Conservation (phyloP, 2,329 filamentous ascomycete species). For the Passalora sequoiae region DNA sequence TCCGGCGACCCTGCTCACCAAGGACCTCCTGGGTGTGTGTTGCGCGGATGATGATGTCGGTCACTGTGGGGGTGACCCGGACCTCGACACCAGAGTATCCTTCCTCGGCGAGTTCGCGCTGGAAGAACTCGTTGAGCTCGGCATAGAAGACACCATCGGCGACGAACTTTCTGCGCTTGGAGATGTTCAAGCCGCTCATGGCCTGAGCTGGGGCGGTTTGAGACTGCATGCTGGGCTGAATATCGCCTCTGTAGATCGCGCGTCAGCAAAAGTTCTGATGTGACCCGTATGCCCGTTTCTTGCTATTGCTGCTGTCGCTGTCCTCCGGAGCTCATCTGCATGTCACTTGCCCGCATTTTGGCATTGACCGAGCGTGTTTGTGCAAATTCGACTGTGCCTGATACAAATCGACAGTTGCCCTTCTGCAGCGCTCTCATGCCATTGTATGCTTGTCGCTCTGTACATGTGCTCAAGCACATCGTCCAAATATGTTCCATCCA, state of each 20-base stretch:
- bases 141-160: constrained; percentile 99
- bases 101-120: constrained; percentile 99
- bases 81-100: constrained; percentile 99
- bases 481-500: too few relatives aligned
- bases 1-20: constrained; percentile 98
- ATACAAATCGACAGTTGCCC: too few relatives aligned
- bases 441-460: too few relatives aligned
- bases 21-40: constrained; percentile 99
- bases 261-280: constrained; percentile 5
- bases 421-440: too few relatives aligned
- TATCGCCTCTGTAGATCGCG: neutral
- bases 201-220: constrained; percentile 22
- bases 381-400: too few relatives aligned
- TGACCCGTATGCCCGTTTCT: neutral
- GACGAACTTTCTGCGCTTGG: constrained; percentile 74
- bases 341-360: too few relatives aligned
- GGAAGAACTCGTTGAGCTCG: constrained; percentile 99
- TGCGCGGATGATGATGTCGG: constrained; percentile 99
- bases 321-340: too few relatives aligned
- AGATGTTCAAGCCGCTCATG: constrained; percentile 51
- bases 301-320: neutral
- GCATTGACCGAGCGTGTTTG: too few relatives aligned
- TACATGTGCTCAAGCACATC: too few relatives aligned
- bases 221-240: constrained; percentile 20
- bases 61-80: constrained; percentile 98